Base-by-base conservation (phyloP, 345 rosid species). In the Corchorus olitorius region DNA sequence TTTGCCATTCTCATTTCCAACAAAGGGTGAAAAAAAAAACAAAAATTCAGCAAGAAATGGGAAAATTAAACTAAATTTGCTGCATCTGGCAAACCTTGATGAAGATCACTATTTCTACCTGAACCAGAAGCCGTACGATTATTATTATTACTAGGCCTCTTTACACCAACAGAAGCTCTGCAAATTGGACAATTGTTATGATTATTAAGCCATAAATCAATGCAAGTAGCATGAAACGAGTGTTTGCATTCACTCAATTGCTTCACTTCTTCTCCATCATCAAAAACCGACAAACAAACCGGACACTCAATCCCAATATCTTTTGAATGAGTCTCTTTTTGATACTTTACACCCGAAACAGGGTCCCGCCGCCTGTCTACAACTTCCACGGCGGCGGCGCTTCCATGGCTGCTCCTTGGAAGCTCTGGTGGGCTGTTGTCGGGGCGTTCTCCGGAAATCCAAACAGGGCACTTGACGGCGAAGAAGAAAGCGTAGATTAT, bases 111-210 rank as follows among this genome's bases (percentile, higher is more conserved):
- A 54, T 76, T 75, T 79, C 88, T 81, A 34, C 20, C 64, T 20
- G 76, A 60, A 72, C 50, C 65, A 19, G 79, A 73, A 4, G 77
- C 46, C 65, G 72, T 49, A 22, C 73, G 54, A 17, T 70, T 72
- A 43, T 59, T 72, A 48, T 50, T 66, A 72, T 71, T 76, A 27
- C 27, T 27, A 3, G 89, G 83, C 14, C 63, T 82, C 82, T 87
- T 88, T 45, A 69, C 85, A 22, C 88, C 0, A 58, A 91, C 89
- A 35, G 81, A 35, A 39, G 94, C 91, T 1, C 98, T 86, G 75
- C 97, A 94, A 76, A 88, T 81, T 6, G 97, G 97, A 54, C 98
- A 94, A 75, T 78, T 89, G 5, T 89, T 50, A 34, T 89, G 86
- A 61, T 85, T 83, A 33, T 54, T 84, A 6, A 94, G 83, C 98